Conservation (phyloP, 75 land plant species). For the Picea sitchensis region DNA sequence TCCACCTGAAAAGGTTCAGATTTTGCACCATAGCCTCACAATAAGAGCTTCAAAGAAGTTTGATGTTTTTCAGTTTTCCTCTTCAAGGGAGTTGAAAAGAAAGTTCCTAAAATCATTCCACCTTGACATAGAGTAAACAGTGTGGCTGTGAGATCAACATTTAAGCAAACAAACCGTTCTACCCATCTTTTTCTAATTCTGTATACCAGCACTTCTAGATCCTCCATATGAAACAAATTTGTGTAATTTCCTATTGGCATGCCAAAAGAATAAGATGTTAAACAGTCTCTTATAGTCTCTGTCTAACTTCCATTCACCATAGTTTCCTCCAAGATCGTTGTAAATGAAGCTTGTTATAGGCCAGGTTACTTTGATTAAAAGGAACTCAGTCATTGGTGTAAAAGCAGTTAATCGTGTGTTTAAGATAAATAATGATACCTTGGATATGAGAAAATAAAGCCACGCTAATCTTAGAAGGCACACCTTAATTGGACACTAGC, state of each 20-base stretch:
- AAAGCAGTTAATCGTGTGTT: too few relatives aligned
- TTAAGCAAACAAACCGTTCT: background rate
- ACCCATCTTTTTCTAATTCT: background rate
- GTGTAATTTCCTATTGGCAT: background rate
- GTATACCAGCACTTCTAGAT: background rate
- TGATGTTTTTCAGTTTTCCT: background rate
- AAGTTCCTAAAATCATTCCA: background rate
- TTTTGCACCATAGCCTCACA: background rate
- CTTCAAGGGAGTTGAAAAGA: background rate
- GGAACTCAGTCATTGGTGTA: too few relatives aligned
- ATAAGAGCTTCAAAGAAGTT: background rate
- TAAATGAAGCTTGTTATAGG: background rate
- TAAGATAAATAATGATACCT: too few relatives aligned
- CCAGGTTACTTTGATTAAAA: too few relatives aligned
- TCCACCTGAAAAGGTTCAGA: background rate
- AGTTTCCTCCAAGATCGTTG: background rate
- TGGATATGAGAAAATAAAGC: too few relatives aligned
- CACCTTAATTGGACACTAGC: too few relatives aligned
- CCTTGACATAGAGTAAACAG: background rate
- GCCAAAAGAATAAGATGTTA: background rate
- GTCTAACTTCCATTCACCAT: background rate
- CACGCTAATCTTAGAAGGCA: too few relatives aligned
- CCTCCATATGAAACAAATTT: background rate
- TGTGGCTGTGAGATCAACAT: background rate
- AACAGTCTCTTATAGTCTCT: background rate